These are phyloP conservation scores for Auriscalpium orientale DNA, from an alignment of 768 basidiomycete species.

Conservation along the genomic window DNA sequence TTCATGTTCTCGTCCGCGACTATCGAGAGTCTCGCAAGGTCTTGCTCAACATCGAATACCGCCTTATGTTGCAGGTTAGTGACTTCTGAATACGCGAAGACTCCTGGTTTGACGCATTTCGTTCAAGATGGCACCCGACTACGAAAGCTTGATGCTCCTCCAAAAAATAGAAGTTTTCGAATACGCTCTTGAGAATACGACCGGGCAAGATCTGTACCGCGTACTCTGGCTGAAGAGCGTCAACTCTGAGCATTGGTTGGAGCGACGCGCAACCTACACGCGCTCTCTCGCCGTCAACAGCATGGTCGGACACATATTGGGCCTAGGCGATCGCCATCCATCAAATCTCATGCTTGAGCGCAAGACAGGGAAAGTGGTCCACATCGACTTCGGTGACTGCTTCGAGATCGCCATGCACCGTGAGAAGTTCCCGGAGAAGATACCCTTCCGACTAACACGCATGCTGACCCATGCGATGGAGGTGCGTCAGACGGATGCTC, in stretches of 20 bases:
- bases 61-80: slow-evolving; percentile 90
- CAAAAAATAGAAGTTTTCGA: slow-evolving; percentile 99
- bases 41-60: slow-evolving; percentile 93
- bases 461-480: slow-evolving; percentile 99
- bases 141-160: slow-evolving; percentile 86
- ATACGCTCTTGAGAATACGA: slow-evolving; percentile 96
- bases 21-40: slow-evolving; percentile 96
- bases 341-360: slow-evolving; percentile 91
- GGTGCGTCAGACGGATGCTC: slow-evolving; percentile 36
- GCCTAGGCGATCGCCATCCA: slow-evolving; percentile 95
- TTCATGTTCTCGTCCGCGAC: slow-evolving; percentile 93
- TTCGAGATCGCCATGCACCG: slow-evolving; percentile 98
- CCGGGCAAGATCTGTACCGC: slow-evolving; percentile 93
- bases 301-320: slow-evolving; percentile 98
- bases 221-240: slow-evolving; percentile 94
- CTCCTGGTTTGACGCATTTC: neutral
- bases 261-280: slow-evolving; percentile 92
- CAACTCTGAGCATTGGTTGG: slow-evolving; percentile 97
- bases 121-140: slow-evolving; percentile 96
- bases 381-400: slow-evolving; percentile 97
- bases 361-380: slow-evolving; percentile 89
- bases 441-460: slow-evolving; percentile 94
- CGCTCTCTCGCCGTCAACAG: slow-evolving; percentile 93
- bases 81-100: neutral
- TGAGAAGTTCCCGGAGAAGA: slow-evolving; percentile 98